Conservation (phyloP, 73 alveolate species). For the Uronychia setigera region DNA sequence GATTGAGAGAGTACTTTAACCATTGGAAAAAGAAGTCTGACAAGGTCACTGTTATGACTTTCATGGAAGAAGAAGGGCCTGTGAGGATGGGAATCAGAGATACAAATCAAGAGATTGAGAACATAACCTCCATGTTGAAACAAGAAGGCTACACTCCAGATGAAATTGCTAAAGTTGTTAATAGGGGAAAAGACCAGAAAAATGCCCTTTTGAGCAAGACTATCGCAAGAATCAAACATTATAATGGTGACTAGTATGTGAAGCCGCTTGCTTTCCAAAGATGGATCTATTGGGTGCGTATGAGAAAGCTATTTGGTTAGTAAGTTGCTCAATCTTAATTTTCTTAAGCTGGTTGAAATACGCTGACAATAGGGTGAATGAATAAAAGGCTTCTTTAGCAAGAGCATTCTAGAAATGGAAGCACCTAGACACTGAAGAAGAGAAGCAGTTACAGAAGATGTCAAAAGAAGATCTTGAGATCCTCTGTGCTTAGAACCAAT, state of each 20-base stretch:
- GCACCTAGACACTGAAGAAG: background rate
- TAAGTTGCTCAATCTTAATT: background rate
- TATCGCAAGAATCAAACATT: constrained; percentile 26
- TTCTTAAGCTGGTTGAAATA: background rate
- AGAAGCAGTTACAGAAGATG: background rate
- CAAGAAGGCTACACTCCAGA: constrained; percentile 22
- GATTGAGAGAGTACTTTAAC: constrained; percentile 14
- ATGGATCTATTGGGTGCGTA: constrained; percentile 28
- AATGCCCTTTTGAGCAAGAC: constrained; percentile 6
- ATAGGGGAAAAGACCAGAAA: background rate
- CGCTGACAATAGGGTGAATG: background rate
- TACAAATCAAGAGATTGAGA: constrained; percentile 3
- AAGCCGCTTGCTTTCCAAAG: constrained; percentile 23
- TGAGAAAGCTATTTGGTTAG: constrained; percentile 19
- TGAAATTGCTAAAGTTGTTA: constrained; percentile 12
- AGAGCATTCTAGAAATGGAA: constrained; percentile 42
- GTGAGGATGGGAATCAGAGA: constrained; percentile 6
- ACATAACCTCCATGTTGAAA: background rate
- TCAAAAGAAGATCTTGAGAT: constrained; percentile 3
- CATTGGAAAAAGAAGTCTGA: constrained; percentile 26
- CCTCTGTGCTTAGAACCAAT: background rate
- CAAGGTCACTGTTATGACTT: background rate
- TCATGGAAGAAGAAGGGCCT: constrained; percentile 50
- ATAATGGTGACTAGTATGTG: constrained; percentile 17
- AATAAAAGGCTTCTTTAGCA: background rate